These are phyloP conservation scores for Dioscorea dumetorum DNA, from an alignment of 106 monocot genomes.

Conservation along the genomic window DNA sequence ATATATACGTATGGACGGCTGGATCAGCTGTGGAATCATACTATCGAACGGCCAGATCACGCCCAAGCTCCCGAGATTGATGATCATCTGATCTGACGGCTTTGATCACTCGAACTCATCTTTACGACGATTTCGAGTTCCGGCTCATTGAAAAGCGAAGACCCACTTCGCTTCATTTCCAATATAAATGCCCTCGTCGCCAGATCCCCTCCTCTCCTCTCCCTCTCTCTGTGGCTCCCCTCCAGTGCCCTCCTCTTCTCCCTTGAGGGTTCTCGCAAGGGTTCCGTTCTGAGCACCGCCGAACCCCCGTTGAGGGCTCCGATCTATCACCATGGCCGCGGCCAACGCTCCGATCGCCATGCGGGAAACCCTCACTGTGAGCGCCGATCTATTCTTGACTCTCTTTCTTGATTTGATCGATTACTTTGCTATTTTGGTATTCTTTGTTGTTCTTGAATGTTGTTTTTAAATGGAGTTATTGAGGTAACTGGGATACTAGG, in stretches of 20 bases:
- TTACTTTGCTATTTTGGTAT: neutral
- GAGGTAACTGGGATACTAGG: neutral
- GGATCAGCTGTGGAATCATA: too few relatives aligned
- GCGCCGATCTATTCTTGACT: slow-evolving; percentile 3
- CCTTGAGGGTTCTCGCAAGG: neutral
- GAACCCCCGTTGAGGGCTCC: slow-evolving; percentile 4
- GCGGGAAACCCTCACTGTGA: slow-evolving; percentile 84
- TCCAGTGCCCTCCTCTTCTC: neutral
- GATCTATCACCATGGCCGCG: slow-evolving; percentile 73
- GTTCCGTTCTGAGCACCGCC: neutral
- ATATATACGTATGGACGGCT: too few relatives aligned
- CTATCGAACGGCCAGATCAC: too few relatives aligned
- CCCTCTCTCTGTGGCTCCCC: slow-evolving; percentile 5
- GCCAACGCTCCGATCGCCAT: slow-evolving; percentile 96
- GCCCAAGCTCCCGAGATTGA: too few relatives aligned
- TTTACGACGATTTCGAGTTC: too few relatives aligned
- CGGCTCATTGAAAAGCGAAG: too few relatives aligned
- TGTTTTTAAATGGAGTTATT: neutral
- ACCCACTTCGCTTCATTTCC: slow-evolving; percentile 1
- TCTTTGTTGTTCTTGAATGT: neutral
- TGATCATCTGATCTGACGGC: too few relatives aligned
- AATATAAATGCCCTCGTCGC: neutral
- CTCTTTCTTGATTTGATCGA: too few relatives aligned
- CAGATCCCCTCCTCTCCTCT: slow-evolving; percentile 5
- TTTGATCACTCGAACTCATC: too few relatives aligned